phyloP scores from a whole-genome alignment of 192 early-diverging fungal genomes.

The Hyaloraphidium curvatum region DNA sequence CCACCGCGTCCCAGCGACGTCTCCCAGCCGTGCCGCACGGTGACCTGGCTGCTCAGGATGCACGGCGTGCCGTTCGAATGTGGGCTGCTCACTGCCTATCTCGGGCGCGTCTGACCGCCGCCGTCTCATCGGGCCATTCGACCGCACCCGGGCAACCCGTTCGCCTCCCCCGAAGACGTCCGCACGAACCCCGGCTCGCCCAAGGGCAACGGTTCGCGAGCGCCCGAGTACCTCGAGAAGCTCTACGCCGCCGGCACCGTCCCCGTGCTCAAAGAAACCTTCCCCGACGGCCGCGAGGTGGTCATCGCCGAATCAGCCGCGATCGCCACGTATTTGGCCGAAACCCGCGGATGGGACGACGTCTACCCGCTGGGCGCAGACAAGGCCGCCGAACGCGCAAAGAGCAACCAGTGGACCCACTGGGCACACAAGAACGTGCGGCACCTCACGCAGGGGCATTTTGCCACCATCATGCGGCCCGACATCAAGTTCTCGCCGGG shows the following conservation, averaged over 20 bases:
- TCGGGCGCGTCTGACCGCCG: no score
- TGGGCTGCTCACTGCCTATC: no score
- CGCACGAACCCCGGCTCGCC: neutral
- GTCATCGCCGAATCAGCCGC: neutral
- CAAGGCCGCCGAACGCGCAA: neutral
- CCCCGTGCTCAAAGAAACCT: no score
- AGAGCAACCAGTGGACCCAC: neutral
- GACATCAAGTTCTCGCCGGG: neutral
- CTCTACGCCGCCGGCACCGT: neutral
- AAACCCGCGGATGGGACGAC: neutral
- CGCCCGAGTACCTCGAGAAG: neutral
- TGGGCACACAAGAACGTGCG: neutral
- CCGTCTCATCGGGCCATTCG: no score
- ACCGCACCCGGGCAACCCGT: no score
- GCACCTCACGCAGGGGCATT: neutral
- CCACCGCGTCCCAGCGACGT: no score
- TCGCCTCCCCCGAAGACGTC: no score
- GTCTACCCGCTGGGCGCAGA: neutral
- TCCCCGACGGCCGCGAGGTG: neutral
- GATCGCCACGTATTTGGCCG: neutral
- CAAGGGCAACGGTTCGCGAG: neutral
- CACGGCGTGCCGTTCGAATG: neutral
- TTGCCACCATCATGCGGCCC: neutral
- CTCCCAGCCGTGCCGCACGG: neutral
- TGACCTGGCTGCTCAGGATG: neutral